phyloP scores from a whole-genome alignment of 495 filamentous ascomycete species.

The Friedmanniomyces simplex region DNA sequence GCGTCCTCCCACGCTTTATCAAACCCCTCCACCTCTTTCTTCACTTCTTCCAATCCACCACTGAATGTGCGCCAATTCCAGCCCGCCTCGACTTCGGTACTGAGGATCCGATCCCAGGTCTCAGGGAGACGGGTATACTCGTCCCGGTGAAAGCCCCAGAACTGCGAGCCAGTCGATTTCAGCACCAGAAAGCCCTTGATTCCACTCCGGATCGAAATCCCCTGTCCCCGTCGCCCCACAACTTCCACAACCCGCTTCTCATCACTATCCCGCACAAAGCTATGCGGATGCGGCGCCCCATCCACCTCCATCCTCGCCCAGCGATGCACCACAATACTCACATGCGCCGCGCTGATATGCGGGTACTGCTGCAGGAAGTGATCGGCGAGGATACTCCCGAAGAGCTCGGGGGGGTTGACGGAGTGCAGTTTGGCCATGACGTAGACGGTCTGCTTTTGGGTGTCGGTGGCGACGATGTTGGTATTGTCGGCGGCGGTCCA shows the following conservation, averaged over 20 bases:
- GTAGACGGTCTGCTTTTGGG: conserved; percentile 96
- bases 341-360: conserved; percentile 74
- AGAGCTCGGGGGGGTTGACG: conserved; percentile 87
- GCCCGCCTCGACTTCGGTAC: conserved; percentile 74
- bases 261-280: conserved; percentile 78
- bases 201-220: conserved; percentile 40
- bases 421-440: conserved; percentile 89
- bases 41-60: conserved; percentile 52
- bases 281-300: conserved; percentile 90
- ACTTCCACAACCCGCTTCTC: conserved; percentile 74
- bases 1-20: conserved; percentile 67
- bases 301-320: conserved; percentile 87
- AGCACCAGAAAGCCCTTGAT: conserved; percentile 77
- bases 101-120: conserved; percentile 88
- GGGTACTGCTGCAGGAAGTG: conserved; percentile 83
- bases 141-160: conserved; percentile 86
- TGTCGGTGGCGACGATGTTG: conserved; percentile 91
- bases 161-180: conserved; percentile 94
- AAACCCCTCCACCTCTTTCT: conserved; percentile 53
- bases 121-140: conserved; percentile 86
- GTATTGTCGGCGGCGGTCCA: conserved; percentile 93
- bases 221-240: conserved; percentile 32
- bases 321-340: conserved; percentile 72
- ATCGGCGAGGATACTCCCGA: conserved; percentile 67
- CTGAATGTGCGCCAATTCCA: conserved; percentile 77